Evolutionary conservation across 2,329 filamentous ascomycete genomes (phyloP).

Genomic region (Xylaria sp.): DNA sequence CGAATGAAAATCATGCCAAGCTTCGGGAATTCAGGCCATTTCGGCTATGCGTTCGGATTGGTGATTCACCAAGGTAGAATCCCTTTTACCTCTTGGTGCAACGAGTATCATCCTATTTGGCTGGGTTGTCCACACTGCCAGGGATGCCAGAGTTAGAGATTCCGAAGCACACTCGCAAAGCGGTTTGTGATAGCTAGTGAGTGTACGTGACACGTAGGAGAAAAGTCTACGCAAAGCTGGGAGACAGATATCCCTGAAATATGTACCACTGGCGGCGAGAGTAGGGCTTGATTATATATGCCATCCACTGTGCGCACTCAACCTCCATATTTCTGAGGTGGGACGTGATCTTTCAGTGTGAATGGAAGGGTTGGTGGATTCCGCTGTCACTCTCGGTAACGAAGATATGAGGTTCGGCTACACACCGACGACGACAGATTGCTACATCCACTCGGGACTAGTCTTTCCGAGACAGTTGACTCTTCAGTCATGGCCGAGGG

Average conservation of each 20-base stretch:
- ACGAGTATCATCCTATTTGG: not conserved
- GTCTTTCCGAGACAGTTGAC: not conserved
- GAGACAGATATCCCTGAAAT: not conserved
- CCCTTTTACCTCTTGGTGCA: not conserved
- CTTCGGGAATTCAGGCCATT: not conserved
- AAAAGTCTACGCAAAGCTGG: not conserved
- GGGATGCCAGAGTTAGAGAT: slow-evolving; percentile 1
- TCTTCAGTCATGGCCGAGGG: not conserved
- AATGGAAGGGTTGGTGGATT: slow-evolving; percentile 1
- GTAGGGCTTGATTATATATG: slow-evolving; percentile 3
- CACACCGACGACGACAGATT: not conserved
- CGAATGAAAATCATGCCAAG: slow-evolving; percentile 2
- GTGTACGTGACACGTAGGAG: not conserved
- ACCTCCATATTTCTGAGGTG: no score
- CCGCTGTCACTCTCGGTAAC: not conserved
- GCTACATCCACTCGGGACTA: not conserved
- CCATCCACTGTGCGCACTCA: slow-evolving; percentile 8
- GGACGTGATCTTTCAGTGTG: not conserved
- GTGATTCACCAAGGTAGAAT: not conserved
- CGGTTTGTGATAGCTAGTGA: not conserved
- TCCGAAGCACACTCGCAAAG: not conserved
- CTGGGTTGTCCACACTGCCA: not conserved
- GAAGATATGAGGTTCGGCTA: not conserved
- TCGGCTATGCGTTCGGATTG: not conserved
- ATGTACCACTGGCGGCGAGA: slow-evolving; percentile 8